phyloP scores from a whole-genome alignment of 176 grass and related monocot species.

The Zea mays region DNA sequence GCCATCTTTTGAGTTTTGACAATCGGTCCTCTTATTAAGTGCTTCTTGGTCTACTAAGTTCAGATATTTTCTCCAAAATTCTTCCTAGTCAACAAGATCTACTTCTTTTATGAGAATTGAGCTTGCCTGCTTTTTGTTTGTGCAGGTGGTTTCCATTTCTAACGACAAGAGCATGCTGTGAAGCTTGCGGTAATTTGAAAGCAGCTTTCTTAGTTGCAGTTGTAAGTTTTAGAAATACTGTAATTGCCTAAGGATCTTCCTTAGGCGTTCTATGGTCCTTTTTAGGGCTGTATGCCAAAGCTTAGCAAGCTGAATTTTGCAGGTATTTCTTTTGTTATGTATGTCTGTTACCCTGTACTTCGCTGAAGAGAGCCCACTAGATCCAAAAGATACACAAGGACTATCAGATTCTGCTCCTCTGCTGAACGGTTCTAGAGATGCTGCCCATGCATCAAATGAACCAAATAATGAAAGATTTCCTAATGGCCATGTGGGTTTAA shows the following conservation, averaged over 20 bases:
- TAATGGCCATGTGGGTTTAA: constrained; percentile 44
- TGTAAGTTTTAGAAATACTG: constrained; percentile 62
- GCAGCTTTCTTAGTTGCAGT: constrained; percentile 96
- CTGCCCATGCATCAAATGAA: constrained; percentile 45
- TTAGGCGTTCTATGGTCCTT: neutral
- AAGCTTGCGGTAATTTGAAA: constrained; percentile 98
- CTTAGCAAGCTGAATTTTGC: constrained; percentile 42
- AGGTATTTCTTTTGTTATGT: constrained; percentile 92
- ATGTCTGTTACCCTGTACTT: constrained; percentile 93
- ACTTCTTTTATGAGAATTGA: constrained; percentile 14
- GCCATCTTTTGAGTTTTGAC: neutral
- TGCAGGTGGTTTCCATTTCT: constrained; percentile 98
- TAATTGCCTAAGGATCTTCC: neutral
- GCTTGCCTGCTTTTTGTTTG: constrained; percentile 31
- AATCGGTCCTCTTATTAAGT: constrained; percentile 5
- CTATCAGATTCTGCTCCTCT: constrained; percentile 91
- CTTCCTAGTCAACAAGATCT: neutral
- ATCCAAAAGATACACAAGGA: constrained; percentile 44
- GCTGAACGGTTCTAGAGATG: constrained; percentile 62
- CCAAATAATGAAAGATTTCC: constrained; percentile 42
- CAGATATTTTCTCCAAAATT: neutral
- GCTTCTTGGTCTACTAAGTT: neutral
- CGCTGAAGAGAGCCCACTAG: constrained; percentile 83
- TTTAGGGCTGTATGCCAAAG: constrained; percentile 10
- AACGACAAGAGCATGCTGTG: constrained; percentile 85